Base-by-base conservation (phyloP, 352 stramenopile species). In the Globisporangium cystogenes region DNA sequence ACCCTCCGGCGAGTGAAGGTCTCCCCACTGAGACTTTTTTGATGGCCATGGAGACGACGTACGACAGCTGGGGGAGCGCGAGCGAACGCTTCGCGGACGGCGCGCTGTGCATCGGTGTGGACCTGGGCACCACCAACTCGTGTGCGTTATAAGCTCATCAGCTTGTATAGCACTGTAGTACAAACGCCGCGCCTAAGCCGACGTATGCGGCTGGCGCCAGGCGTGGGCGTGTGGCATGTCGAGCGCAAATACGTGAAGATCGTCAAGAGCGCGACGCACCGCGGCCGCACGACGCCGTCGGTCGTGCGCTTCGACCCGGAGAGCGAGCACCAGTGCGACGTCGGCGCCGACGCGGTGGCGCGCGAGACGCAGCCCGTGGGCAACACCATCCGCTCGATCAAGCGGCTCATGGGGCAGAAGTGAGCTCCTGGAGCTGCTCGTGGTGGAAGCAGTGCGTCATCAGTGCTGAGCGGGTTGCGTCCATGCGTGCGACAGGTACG, bases 81-180 rank as follows among this genome's bases (percentile, higher is more conserved):
- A 65, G 56, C 44, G 78, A 91, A 45, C 76, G 70, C 54, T 92
- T 93, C 57, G 69, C 69, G 11, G 69, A 93, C 50, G 82, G 78
- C 53, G 72, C 67, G 41, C 71, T 90, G 48, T 92, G 80, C 60
- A 98, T 99, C 57, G 98, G 98, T 57, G 99, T 99, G 68, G 98
- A 99, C 82, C 82, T 99, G 55, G 98, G 98, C 67, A 99, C 98
- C 10, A 99, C 98, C 24, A 99, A 99, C 81, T 99, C 95, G 18
- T 99, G 97, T 92, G 64, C 63, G 64, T 40, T n/a, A n/a, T n/a
- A n/a, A n/a, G n/a, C n/a, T n/a, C n/a, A n/a, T n/a, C n/a, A n/a
- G n/a, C n/a, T n/a, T n/a, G n/a, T n/a, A n/a, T n/a, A n/a, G n/a
- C n/a, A n/a, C n/a, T n/a, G n/a, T n/a, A n/a, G n/a, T n/a, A n/a